Base-by-base conservation (phyloP, 352 stramenopile genomes). In the Pythium myriotylum region DNA sequence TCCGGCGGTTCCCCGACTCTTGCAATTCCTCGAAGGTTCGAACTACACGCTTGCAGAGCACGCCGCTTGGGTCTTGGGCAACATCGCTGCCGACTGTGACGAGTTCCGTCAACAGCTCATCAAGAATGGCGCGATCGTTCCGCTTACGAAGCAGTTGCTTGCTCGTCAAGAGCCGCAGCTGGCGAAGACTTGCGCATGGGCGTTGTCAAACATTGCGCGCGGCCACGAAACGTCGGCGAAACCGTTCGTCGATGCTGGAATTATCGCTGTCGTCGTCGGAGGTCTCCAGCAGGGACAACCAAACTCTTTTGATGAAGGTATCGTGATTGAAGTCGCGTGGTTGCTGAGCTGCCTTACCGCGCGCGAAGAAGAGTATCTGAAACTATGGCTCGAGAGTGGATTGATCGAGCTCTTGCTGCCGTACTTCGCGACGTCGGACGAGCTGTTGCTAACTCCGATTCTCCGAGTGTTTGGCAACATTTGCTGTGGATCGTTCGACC, bases 291-390 rank as follows among this genome's bases (percentile, higher is more conserved):
- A 76, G n/a, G 54, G 53, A 19, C 22, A 33, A 41, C 8, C 60
- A 27, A 49, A 61, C 12, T 59, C 66, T 14, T 89, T 89, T 41
- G 69, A 65, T 6, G 68, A 85, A 13, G 72, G 70, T 2, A 79
- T 88, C 2, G 70, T 92, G 10, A 72, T 95, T 4, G 89, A 97
- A 72, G 73, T 92, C 10, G 79, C 77, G 9, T 97, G 89, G 89
- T 70, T 94, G 24, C 68, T 97, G 27, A 91, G 85, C 54, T 97
- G 94, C 59, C 72, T 97, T 13, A 96, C 84, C 3, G 86, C 89
- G 19, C 83, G 86, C 4, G 82, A 93, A 59, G 82, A 92, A 41
- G 76, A 83, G 40, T 81, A 77, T 52, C 67, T 92, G 17, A 77
- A 85, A 59, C 63, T 79, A 8, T 77, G 90, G 70, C 74, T 95